phyloP scores from a whole-genome alignment of 305 asterid species.

The Fraxinus sp. region DNA sequence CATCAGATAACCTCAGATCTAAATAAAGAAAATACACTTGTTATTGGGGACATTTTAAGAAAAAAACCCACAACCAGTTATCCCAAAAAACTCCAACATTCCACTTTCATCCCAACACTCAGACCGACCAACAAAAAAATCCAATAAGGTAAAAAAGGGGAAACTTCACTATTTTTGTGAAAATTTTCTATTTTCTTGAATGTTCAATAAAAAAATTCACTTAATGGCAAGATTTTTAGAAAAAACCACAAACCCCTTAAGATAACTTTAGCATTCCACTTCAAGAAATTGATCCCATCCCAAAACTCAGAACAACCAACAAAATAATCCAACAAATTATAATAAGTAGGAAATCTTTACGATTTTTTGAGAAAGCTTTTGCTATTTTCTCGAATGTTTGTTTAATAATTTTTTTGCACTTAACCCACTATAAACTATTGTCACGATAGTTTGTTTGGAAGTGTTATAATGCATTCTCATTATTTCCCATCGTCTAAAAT shows the following conservation, averaged over 20 bases:
- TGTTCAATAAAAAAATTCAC: not conserved
- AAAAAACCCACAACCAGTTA: not conserved
- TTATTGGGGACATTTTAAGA: not conserved
- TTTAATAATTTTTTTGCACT: constrained; percentile 1
- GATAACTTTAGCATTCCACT: constrained; percentile 29
- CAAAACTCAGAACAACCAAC: not conserved
- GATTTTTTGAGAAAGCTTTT: not conserved
- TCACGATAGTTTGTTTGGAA: not conserved
- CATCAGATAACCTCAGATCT: constrained; percentile 54
- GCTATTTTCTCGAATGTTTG: not conserved
- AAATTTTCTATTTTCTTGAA: not conserved
- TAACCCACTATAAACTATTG: not conserved
- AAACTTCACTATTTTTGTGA: not conserved
- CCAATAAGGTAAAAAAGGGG: not conserved
- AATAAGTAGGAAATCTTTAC: not conserved
- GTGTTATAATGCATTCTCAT: not conserved
- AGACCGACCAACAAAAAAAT: not conserved
- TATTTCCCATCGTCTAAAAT: not conserved
- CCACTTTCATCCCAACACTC: constrained; percentile 16
- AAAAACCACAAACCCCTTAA: not conserved
- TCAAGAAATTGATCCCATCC: constrained; percentile 28
- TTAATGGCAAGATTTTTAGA: not conserved
- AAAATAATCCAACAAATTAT: not conserved
- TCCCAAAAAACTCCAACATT: constrained; percentile 29
- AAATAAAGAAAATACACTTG: constrained; percentile 7